Evolutionary conservation across 1,284 basidiomycete species (phyloP), one percentile per base, ranked within the genome.

Genomic region (Boletus mariae): DNA sequence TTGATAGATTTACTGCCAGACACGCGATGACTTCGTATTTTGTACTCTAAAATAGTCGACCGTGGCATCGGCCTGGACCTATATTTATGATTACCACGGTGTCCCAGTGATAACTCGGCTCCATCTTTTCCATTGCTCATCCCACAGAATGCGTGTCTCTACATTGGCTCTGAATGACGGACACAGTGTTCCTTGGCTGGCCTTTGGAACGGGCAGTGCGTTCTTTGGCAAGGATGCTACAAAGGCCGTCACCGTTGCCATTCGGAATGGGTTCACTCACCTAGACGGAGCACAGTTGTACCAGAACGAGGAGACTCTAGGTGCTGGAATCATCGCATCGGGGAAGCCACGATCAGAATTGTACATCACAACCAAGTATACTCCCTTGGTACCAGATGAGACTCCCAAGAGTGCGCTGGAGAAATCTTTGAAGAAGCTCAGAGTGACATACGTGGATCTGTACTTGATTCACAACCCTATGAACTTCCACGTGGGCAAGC

Each of bases 221-320:
- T 72, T 83, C 28, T 84, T 67, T 56, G 46, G 58, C 15, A 75
- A 76, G 61, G 80, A 90, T 61, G 84, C 79, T 4, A 64, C 76
- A 47, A 60, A 76, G 4, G 64, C 73, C 8, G 75, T 87, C 53
- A 64, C 62, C 17, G 61, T 69, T 29, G 87, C 88, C 13, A 80
- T 90, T 56, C 70, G 76, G 20, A 75, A 73, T 34, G 85, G 85
- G 5, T 77, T 90, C 62, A 80, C 75, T 3, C 88, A 90, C 64
- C 76, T 91, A 37, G 88, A 90, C 63, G 81, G 83, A 25, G 87
- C 87, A 0, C 87, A 90, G 65, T 42, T 73, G 42, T 90, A 90
- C 67, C 54, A 56, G 7, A 89, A 89, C 59, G 86, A 89, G 62
- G 73, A 78, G 1, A 73, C 75, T 2, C 73, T 88, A 37, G 78